Base-by-base conservation (phyloP, 192 early-diverging fungal genomes). In the Dimargaris cristalligena region DNA sequence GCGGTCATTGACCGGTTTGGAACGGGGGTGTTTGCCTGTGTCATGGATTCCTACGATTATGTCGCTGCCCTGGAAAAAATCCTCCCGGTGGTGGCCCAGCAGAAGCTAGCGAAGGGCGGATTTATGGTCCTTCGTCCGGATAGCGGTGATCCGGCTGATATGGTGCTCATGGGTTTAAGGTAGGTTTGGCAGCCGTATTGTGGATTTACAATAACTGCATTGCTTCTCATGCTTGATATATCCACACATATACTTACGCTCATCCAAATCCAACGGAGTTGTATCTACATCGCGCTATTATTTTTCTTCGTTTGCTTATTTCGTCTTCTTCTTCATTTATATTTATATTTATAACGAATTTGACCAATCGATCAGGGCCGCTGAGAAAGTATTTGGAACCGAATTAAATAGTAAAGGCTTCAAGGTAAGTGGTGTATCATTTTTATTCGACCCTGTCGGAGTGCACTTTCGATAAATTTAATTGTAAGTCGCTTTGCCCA, bases 11-110 rank as follows among this genome's bases (percentile, higher is more conserved):
- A 75, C 20, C 60, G 65, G 33, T 90, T 79, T 70, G 90, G 90
- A 18, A 61, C 61, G 11, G 86, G 87, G 6, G 75, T 79, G n/a
- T 84, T 71, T 62, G 84, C 90, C 0, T 90, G 88, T 58, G 90
- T 93, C 18, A 87, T 93, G 90, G 90, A 93, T 48, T 85, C 88
- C 25, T 93, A 87, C 65, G 88, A 93, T 63, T 93, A 93, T 54
- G 70, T 68, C 16, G 62, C 75, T 33, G 90, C 88, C 6, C 70
- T 93, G 25, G 74, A 82, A 23, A 75, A 78, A 3, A 75, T 93
- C 1, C 64, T 93, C 54, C 90, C 90, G 4, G 63, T 66, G 2
- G 77, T 93, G 4, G 78, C 74, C 1, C 65, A 68, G 29, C 65
- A 71, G 48, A 90, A 93, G 67, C 46, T 84, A 26, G 79, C 75